Evolutionary conservation across 495 filamentous ascomycete species (phyloP).

Genomic region (Daldinia concentrica): DNA sequence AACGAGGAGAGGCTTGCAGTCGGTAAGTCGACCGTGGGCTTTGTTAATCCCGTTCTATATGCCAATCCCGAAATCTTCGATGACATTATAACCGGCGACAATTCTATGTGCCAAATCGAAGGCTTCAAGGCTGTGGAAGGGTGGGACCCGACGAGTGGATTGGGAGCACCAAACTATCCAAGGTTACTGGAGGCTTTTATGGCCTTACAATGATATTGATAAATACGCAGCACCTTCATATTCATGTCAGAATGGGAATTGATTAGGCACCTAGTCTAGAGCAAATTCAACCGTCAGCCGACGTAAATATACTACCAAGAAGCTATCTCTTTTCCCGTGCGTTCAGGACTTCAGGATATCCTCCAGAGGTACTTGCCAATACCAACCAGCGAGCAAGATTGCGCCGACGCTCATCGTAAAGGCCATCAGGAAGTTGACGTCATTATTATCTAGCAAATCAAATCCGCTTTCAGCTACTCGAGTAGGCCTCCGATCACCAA

Average conservation of each 20-base stretch:
- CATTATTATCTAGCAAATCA: conserved; percentile 91
- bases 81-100: neutral
- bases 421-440: conserved; percentile 92
- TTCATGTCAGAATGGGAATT: neutral
- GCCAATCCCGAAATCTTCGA: neutral
- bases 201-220: neutral
- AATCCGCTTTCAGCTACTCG: conserved; percentile 75
- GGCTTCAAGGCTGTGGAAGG: neutral
- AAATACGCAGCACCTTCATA: neutral
- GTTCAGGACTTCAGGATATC: conserved; percentile 47
- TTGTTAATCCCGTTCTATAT: conserved; percentile 69
- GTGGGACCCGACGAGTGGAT: neutral
- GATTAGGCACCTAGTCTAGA: neutral
- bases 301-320: neutral
- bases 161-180: neutral
- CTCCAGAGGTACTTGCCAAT: conserved; percentile 58
- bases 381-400: conserved; percentile 70
- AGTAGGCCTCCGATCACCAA: conserved; percentile 68
- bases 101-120: neutral
- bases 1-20: conserved; percentile 68
- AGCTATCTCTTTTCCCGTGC: neutral
- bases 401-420: conserved; percentile 78
- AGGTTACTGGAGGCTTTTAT: neutral
- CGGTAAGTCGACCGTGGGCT: conserved; percentile 61
- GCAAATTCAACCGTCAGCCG: neutral